Conservation (phyloP, 1,139 yeast genomes). For the Candida sanyaensis region DNA sequence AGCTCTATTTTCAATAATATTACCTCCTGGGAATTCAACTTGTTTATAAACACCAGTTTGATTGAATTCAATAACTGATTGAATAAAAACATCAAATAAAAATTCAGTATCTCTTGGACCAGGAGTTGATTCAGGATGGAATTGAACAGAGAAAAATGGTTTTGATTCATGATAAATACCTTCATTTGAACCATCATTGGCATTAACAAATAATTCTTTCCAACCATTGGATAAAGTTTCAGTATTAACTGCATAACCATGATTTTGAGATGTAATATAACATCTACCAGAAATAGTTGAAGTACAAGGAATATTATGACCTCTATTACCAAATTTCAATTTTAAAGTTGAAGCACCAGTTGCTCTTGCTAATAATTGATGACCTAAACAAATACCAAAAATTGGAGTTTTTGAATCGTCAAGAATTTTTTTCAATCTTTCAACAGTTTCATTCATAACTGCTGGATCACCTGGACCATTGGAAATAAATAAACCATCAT, state of each 20-base stretch:
- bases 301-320: slow-evolving; percentile 98
- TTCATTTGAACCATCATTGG: slow-evolving; percentile 97
- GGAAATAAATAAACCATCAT: slow-evolving; percentile 93
- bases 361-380: slow-evolving; percentile 95
- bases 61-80: slow-evolving; percentile 69
- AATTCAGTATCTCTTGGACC: slow-evolving; percentile 99
- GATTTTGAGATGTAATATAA: slow-evolving; percentile 98
- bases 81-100: slow-evolving; percentile 89
- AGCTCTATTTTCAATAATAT: slow-evolving; percentile 67
- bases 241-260: slow-evolving; percentile 96
- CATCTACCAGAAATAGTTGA: slow-evolving; percentile 92
- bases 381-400: slow-evolving; percentile 98
- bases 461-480: slow-evolving; percentile 99
- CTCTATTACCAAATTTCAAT: slow-evolving; percentile 98
- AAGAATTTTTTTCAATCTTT: slow-evolving; percentile 57
- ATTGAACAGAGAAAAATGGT: slow-evolving; percentile 98
- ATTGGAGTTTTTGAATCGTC: slow-evolving; percentile 71
- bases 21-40: slow-evolving; percentile 91
- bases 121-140: slow-evolving; percentile 99
- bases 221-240: slow-evolving; percentile 73
- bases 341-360: slow-evolving; percentile 91
- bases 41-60: slow-evolving; percentile 60
- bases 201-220: slow-evolving; percentile 93
- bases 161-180: slow-evolving; percentile 90
- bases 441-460: slow-evolving; percentile 68